Evolutionary conservation across 2,329 filamentous ascomycete genomes (phyloP).

Genomic region (Ceratocystis papillata): DNA sequence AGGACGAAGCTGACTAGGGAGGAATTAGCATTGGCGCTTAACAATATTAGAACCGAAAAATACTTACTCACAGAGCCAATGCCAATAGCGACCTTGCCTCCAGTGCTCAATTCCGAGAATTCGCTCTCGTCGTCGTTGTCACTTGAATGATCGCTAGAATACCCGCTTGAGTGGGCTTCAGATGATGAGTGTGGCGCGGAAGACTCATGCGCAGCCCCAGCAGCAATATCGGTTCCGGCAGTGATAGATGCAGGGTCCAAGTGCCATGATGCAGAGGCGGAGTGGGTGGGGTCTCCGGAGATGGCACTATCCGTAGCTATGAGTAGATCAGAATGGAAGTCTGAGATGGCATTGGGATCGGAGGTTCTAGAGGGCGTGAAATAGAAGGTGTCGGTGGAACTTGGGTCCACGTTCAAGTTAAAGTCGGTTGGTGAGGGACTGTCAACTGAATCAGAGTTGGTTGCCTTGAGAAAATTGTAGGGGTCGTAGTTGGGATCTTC

Average conservation of each 20-base stretch:
- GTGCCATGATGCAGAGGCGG: not conserved
- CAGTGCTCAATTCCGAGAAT: slow-evolving; percentile 1
- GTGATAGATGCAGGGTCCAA: not conserved
- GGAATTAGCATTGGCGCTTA: slow-evolving; percentile 2
- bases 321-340: not conserved
- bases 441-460: not conserved
- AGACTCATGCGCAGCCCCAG: not conserved
- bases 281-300: not conserved
- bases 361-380: not conserved
- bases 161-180: not conserved
- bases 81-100: slow-evolving; percentile 14
- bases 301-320: not conserved
- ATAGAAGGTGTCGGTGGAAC: not conserved
- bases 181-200: not conserved
- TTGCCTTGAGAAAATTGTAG: not conserved
- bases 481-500: slow-evolving; percentile 8
- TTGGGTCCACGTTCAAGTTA: not conserved
- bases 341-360: not conserved
- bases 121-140: too few species aligned
- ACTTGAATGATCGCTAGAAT: not conserved
- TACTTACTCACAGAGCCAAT: slow-evolving; percentile 17
- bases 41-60: not conserved
- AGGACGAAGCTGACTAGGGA: slow-evolving; percentile 9
- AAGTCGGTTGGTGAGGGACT: not conserved
- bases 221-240: not conserved